Base-by-base conservation (phyloP, 768 basidiomycete genomes). In the Pisolithus orientalis region DNA sequence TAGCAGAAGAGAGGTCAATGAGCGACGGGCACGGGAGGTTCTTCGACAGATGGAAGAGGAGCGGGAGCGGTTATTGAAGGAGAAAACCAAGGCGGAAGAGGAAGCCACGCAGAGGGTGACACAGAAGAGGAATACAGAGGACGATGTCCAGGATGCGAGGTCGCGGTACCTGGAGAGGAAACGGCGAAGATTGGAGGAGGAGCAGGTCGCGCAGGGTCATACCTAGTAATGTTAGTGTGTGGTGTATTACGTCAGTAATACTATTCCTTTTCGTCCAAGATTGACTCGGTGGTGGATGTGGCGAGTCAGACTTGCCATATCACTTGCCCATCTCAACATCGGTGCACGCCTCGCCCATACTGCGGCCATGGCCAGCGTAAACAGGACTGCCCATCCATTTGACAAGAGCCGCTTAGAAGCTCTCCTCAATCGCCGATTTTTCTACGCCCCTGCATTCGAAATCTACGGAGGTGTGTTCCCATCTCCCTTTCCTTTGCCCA, bases 381-480 rank as follows among this genome's bases (percentile, higher is more conserved):
- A 94, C 78, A 95, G 88, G 73, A 80, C 80, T 2, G 86, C 83
- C 0, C 91, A 94, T 64, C 65, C 84, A 2, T 99, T 99, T 65
- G 90, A 94, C 69, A 95, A 94, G 71, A 57, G 73, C 21, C 80
- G 84, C 24, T 78, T 98, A 31, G 96, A 98, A 62, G 85, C 85
- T 24, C 71, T 95, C 44, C 79, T 98, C 50, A 88, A 85, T 63
- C 82, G 89, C 52, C 78, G 96, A 46, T 99, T 99, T 77, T 99
- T 98, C 77, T 98, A 90, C 66, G 91, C 95, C 4, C 95, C 95
- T 24, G 91, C 96, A 5, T 99, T 98, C 62, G 96, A 98, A 71
- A 97, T 99, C 74, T 98, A 98, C 63, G 94, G 95, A 54, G 96
- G 95, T 93, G 57, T 60, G 83, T 34, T 40, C 29, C 38, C 51